Evolutionary conservation across 2,329 filamentous ascomycete genomes (phyloP).

Genomic region (Pseudogymnoascus verrucosus): DNA sequence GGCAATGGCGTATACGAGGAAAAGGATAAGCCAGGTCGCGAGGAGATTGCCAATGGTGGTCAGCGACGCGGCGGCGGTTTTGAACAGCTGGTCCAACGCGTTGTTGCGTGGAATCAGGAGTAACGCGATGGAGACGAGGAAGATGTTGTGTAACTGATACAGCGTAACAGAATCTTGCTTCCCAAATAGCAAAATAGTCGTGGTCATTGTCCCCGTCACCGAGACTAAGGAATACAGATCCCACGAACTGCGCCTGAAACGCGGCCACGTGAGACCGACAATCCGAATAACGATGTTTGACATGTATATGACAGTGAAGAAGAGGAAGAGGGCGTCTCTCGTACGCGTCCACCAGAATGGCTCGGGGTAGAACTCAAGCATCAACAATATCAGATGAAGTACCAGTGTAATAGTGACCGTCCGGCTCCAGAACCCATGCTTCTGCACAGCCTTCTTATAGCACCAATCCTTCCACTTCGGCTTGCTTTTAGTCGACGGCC

Average conservation of each 20-base stretch:
- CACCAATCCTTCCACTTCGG: conserved; percentile 86
- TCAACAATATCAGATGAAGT: conserved; percentile 72
- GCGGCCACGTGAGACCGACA: conserved; percentile 80
- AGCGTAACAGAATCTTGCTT: conserved; percentile 52
- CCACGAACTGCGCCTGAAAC: conserved; percentile 91
- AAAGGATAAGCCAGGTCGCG: conserved; percentile 95
- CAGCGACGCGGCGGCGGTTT: conserved; percentile 91
- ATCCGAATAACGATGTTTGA: conserved; percentile 78
- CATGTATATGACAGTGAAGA: conserved; percentile 74
- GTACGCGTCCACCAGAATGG: conserved; percentile 59
- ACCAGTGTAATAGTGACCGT: conserved; percentile 72
- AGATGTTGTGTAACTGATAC: conserved; percentile 83
- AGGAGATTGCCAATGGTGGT: conserved; percentile 84
- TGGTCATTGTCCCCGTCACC: conserved; percentile 72
- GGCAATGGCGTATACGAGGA: conserved; percentile 92
- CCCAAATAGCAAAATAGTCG: conserved; percentile 67
- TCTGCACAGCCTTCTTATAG: conserved; percentile 87
- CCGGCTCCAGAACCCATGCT: conserved; percentile 85
- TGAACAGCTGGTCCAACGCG: conserved; percentile 95
- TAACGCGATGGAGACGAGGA: conserved; percentile 81
- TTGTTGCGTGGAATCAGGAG: conserved; percentile 94
- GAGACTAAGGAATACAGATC: conserved; percentile 80
- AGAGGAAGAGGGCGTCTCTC: conserved; percentile 70
- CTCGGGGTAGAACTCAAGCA: conserved; percentile 79
- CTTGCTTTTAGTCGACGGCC: conserved; percentile 70